Conservation (phyloP, 768 basidiomycete genomes). For the Russula virescens region DNA sequence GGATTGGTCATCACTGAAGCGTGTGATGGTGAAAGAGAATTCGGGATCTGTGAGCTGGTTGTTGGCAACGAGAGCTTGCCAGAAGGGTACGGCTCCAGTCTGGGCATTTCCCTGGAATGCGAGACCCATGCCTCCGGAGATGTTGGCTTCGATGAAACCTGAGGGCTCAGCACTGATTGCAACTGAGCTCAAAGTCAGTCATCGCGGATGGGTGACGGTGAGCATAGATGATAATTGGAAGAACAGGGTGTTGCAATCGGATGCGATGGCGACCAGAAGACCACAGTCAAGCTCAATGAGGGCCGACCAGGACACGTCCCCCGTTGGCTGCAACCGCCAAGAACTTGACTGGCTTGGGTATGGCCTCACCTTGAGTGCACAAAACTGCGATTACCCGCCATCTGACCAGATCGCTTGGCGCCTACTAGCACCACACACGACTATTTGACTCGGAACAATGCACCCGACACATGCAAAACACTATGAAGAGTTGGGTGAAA, state of each 20-base stretch:
- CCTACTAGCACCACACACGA: too few relatives aligned
- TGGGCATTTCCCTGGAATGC: constrained; percentile 57
- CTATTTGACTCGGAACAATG: too few relatives aligned
- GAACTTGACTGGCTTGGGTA: too few relatives aligned
- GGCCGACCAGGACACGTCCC: too few relatives aligned
- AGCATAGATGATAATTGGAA: too few relatives aligned
- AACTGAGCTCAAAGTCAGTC: constrained; percentile 28
- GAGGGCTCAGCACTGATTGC: constrained; percentile 47
- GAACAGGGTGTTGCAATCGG: neutral
- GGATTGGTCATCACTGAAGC: constrained; percentile 37
- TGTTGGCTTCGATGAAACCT: constrained; percentile 41
- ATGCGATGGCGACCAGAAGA: too few relatives aligned
- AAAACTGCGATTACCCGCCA: too few relatives aligned
- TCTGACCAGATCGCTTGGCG: too few relatives aligned
- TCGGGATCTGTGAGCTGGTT: constrained; percentile 44
- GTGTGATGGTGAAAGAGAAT: constrained; percentile 61
- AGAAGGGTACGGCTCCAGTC: constrained; percentile 56
- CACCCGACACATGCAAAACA: neutral
- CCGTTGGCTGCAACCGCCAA: too few relatives aligned
- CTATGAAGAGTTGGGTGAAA: too few relatives aligned
- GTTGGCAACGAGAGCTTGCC: constrained; percentile 46
- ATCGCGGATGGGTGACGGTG: neutral
- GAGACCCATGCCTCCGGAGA: constrained; percentile 74
- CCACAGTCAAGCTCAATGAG: too few relatives aligned
- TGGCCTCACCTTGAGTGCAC: too few relatives aligned